Evolutionary conservation across 768 basidiomycete genomes (phyloP).

Genomic region (Pholiota microspora): DNA sequence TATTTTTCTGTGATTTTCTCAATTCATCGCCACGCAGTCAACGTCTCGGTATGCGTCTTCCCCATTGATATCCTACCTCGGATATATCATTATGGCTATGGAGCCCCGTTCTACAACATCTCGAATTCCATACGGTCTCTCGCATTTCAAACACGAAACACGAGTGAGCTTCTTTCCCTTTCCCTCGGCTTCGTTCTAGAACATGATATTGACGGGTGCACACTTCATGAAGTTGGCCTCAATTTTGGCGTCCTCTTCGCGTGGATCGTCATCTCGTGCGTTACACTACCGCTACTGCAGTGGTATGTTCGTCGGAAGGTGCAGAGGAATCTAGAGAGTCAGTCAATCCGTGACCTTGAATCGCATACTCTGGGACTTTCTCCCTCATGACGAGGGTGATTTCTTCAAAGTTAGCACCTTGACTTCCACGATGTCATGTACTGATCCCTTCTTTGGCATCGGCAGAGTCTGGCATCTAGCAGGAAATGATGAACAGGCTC

Average conservation of each 20-base stretch:
- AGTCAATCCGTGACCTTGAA: background rate
- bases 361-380: background rate
- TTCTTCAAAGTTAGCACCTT: too few relatives aligned
- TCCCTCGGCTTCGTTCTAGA: background rate
- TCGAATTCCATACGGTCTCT: conserved; percentile 58
- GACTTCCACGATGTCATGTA: too few relatives aligned
- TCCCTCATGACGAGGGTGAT: too few relatives aligned
- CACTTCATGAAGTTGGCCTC: conserved; percentile 45
- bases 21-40: conserved; percentile 33
- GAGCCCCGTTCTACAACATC: conserved; percentile 71
- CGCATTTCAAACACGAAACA: conserved; percentile 64
- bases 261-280: conserved; percentile 55
- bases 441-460: too few relatives aligned
- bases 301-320: conserved; percentile 31
- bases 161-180: conserved; percentile 36
- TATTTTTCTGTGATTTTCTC: background rate
- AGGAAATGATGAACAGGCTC: too few relatives aligned
- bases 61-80: conserved; percentile 59
- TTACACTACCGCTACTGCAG: conserved; percentile 51
- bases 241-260: conserved; percentile 60
- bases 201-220: background rate
- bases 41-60: conserved; percentile 58
- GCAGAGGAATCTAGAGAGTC: conserved; percentile 1
- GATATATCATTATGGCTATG: conserved; percentile 67
- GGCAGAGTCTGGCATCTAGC: too few relatives aligned